Base-by-base conservation (phyloP, 768 basidiomycete species). In the Termitomyces sp. region DNA sequence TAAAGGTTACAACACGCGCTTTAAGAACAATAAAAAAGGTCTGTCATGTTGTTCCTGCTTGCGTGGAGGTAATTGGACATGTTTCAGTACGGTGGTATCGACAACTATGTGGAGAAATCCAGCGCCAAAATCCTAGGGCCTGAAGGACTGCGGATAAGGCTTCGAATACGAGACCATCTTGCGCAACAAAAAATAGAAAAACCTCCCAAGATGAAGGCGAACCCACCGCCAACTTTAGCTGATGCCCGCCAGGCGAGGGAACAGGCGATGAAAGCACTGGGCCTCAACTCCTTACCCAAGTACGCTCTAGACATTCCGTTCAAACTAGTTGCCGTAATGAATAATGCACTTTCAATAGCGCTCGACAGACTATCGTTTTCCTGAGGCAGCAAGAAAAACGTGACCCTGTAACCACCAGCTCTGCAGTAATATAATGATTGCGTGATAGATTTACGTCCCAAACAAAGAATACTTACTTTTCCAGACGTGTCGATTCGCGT, bases 21-120 rank as follows among this genome's bases (percentile, higher is more conserved):
- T 69, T 95, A 67, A 83, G 81, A 70, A 92, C 89, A 8, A 91
- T 95, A 47, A 86, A 91, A 68, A 95, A 93, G 82, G 91, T 90
- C 59, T 20, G 76, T 62, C 13, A 7, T 22, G 22, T 20, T 30
- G 8, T 27, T 33, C 6, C 27, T 18, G 6, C 24, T 16, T 60
- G 13, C 13, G 44, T 39, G n/a, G 22, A 52, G 22, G 34, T n/a
- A 58, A 55, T 54, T 27, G 41, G 48, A 22, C 30, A 45, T 53
- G 12, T 6, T 31, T 5, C 31, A 88, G 87, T 76, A 85, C 61
- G 87, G 86, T n/a, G 85, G 87, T 8, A 69, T 91, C 33, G 89
- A 91, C 66, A 80, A 83, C 42, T 91, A 91, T 67, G 74, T 91
- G 18, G 72, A 80, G 48, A 78, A 76, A 12, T 80, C 79, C 1